A percentile compares a stretch with the other conserved stretches of the same genome.
These are phyloP conservation scores for Blastomyces gilchristii DNA, from an alignment of 2,329 filamentous ascomycete genomes.

Conservation along the genomic window DNA sequence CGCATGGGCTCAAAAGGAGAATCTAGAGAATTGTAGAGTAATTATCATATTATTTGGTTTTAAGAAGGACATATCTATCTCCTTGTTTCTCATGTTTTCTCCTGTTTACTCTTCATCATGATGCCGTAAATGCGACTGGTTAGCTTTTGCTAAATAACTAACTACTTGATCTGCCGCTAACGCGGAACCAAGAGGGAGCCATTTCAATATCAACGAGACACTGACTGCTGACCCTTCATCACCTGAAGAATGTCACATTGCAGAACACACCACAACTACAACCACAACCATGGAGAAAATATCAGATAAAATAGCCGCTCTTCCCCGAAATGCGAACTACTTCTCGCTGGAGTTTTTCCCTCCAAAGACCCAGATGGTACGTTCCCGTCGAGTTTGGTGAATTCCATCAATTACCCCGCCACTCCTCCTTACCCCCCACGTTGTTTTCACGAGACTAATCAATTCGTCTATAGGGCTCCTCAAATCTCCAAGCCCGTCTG, in stretches of 20 bases:
- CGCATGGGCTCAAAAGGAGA: no score
- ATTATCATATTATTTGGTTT: not conserved
- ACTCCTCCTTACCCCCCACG: not conserved
- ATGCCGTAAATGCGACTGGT: not conserved
- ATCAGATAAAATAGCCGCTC: constrained; percentile 84
- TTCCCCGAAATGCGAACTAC: constrained; percentile 72
- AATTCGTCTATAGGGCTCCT: constrained; percentile 53
- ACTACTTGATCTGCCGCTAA: not conserved
- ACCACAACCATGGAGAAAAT: constrained; percentile 55
- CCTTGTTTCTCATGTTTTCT: not conserved
- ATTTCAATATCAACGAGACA: not conserved
- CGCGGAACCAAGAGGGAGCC: not conserved
- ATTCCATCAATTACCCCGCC: constrained; percentile 4
- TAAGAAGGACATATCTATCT: not conserved
- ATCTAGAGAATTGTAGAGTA: no score
- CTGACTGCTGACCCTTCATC: not conserved
- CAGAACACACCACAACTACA: not conserved
- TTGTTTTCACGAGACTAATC: constrained; percentile 18
- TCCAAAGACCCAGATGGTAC: constrained; percentile 81
- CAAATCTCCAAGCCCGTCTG: constrained; percentile 84
- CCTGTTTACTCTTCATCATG: not conserved
- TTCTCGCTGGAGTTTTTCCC: constrained; percentile 99
- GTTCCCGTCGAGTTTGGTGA: constrained; percentile 17
- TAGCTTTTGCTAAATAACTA: not conserved
- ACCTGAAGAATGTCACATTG: not conserved